These are phyloP conservation scores for Aspergillus aculeatinus DNA, from an alignment of 2,329 filamentous ascomycete species.

Conservation along the genomic window DNA sequence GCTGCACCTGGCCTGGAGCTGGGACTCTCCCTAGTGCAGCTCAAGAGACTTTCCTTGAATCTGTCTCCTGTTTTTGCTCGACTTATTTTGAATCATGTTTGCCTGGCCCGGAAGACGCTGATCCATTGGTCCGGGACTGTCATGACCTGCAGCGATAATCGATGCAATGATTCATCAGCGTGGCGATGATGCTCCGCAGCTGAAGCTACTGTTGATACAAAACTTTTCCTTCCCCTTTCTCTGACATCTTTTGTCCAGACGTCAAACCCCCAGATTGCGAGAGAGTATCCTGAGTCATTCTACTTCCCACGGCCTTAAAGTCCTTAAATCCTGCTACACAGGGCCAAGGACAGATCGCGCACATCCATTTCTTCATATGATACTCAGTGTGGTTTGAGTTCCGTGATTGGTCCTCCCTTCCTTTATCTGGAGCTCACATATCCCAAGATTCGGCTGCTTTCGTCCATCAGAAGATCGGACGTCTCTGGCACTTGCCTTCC, in stretches of 20 bases:
- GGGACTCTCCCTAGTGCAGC: neutral
- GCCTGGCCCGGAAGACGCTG: neutral
- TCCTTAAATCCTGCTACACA: slow-evolving; percentile 17
- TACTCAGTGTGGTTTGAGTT: slow-evolving; percentile 7
- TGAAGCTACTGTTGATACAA: slow-evolving; percentile 17
- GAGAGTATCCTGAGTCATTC: neutral
- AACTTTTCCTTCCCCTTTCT: slow-evolving; percentile 11
- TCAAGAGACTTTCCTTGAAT: slow-evolving; percentile 1
- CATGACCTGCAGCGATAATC: neutral
- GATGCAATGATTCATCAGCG: neutral
- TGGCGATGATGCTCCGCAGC: slow-evolving; percentile 4
- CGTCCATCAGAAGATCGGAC: slow-evolving; percentile 15
- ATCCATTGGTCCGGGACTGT: neutral
- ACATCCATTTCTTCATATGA: slow-evolving; percentile 22
- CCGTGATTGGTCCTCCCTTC: slow-evolving; percentile 15
- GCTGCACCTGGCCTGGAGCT: neutral
- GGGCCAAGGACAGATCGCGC: slow-evolving; percentile 13
- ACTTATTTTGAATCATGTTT: slow-evolving; percentile 13
- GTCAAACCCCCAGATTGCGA: neutral
- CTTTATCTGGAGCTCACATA: slow-evolving; percentile 10
- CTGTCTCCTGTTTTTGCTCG: neutral
- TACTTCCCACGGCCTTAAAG: neutral
- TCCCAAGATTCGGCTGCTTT: slow-evolving; percentile 15
- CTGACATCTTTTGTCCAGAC: slow-evolving; percentile 6
- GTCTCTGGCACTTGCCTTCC: neutral